These are phyloP conservation scores for Saccharomycopsis sp. DNA, from an alignment of 805 yeast species.

Conservation along the genomic window DNA sequence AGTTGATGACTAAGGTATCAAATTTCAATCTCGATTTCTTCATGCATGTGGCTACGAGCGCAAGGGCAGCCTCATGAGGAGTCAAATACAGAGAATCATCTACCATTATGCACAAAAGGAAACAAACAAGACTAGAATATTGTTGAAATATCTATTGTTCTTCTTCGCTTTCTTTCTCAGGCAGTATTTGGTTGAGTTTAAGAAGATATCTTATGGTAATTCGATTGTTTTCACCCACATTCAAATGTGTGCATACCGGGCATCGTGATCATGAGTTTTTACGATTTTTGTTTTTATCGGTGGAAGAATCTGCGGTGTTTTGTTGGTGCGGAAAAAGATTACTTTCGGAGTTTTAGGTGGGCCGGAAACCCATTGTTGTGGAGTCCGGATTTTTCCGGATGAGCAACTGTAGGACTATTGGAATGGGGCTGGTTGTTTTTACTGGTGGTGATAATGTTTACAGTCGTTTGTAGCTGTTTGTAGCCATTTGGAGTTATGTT, in stretches of 20 bases:
- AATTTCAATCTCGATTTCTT: constrained; percentile 65
- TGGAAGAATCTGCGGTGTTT: neutral
- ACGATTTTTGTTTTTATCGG: neutral
- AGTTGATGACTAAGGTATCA: constrained; percentile 54
- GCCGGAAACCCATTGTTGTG: neutral
- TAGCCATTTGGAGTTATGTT: no score
- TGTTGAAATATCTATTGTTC: constrained; percentile 1
- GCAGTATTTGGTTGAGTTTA: no score
- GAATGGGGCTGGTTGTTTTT: no score
- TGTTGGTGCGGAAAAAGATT: neutral
- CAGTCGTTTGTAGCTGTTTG: no score
- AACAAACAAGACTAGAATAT: neutral
- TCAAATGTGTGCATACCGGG: neutral
- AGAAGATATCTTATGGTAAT: no score
- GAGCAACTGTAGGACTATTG: no score
- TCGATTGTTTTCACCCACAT: no score
- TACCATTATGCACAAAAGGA: constrained; percentile 24
- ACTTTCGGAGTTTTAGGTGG: neutral
- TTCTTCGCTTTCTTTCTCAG: neutral
- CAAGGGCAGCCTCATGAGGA: constrained; percentile 77
- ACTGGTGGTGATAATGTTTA: no score
- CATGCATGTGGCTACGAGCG: constrained; percentile 81
- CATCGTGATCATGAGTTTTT: neutral
- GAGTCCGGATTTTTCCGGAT: neutral
- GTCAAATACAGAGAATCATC: constrained; percentile 56